Conservation (phyloP, 768 basidiomycete genomes). For the Boletus rufocinnamomeus region DNA sequence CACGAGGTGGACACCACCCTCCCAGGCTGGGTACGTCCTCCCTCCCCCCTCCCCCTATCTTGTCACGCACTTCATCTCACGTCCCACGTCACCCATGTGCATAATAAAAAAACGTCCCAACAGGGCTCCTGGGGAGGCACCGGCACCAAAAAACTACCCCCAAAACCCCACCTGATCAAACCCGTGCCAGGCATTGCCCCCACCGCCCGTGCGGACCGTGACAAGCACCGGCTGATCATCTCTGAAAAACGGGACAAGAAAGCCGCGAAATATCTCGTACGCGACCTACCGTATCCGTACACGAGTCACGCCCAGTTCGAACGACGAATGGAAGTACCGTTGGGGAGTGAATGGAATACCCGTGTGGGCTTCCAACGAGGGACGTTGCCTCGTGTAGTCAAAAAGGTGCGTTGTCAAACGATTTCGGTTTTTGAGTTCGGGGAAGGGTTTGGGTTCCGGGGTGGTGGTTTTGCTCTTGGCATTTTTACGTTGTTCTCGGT, state of each 20-base stretch:
- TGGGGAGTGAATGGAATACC: conserved; percentile 95
- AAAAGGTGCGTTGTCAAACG: conserved; percentile 59
- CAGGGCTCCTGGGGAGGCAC: conserved; percentile 93
- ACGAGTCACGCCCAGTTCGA: conserved; percentile 94
- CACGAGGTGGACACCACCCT: conserved; percentile 85
- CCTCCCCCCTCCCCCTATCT: neutral
- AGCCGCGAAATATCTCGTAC: conserved; percentile 83
- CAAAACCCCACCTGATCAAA: conserved; percentile 75
- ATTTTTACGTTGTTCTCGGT: neutral
- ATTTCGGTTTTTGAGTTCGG: too few relatives aligned
- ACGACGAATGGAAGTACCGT: conserved; percentile 72
- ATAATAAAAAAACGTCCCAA: too few relatives aligned
- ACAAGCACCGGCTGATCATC: conserved; percentile 88
- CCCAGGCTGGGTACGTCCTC: conserved; percentile 83
- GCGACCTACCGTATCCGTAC: conserved; percentile 93
- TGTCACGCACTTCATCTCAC: neutral
- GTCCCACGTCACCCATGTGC: neutral
- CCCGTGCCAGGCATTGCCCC: conserved; percentile 82
- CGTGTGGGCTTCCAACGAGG: conserved; percentile 79
- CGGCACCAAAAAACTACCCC: conserved; percentile 59
- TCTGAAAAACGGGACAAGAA: conserved; percentile 96
- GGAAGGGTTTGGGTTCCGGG: neutral
- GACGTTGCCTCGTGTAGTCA: conserved; percentile 82
- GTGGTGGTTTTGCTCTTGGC: neutral
- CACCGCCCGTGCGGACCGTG: conserved; percentile 76